Conservation (phyloP, 2,329 filamentous ascomycete species). For the Fusarium sp. region DNA sequence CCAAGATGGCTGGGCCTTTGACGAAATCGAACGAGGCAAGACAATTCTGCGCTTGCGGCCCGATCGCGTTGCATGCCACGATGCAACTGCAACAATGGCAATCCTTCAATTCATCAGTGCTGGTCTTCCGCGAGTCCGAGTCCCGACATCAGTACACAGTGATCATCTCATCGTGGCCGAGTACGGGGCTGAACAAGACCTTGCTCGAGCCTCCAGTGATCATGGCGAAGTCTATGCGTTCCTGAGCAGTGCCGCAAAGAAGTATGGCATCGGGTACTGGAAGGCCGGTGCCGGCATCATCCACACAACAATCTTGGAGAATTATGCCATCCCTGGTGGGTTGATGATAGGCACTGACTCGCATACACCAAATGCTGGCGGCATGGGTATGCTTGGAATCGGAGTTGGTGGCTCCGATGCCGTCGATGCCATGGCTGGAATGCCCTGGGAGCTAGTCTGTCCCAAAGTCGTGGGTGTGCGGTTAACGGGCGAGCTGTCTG, state of each 20-base stretch:
- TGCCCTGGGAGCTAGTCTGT: conserved; percentile 51
- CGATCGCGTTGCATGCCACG: conserved; percentile 56
- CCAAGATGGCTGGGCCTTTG: conserved; percentile 38
- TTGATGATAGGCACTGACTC: conserved; percentile 53
- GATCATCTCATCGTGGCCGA: conserved; percentile 51
- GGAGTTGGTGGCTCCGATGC: conserved; percentile 60
- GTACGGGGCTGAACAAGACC: conserved; percentile 15
- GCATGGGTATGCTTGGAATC: conserved; percentile 51
- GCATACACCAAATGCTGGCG: conserved; percentile 52
- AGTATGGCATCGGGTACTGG: conserved; percentile 59
- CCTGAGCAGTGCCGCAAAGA: conserved; percentile 53
- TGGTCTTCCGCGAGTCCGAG: conserved; percentile 51
- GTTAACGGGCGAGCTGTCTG: conserved; percentile 45
- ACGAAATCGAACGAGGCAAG: conserved; percentile 51
- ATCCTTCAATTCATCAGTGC: conserved; percentile 57
- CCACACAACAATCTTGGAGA: conserved; percentile 55
- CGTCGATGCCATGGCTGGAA: conserved; percentile 55
- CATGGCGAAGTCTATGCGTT: conserved; percentile 53
- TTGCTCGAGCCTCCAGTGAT: background rate
- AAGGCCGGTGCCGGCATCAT: conserved; percentile 53
- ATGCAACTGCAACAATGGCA: conserved; percentile 58
- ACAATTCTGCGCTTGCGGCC: conserved; percentile 53
- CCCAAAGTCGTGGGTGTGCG: conserved; percentile 49
- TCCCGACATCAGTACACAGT: conserved; percentile 55
- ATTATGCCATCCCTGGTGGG: conserved; percentile 52